Conservation (phyloP, 495 filamentous ascomycete species). For the Hypoxylon lienhwacheense region DNA sequence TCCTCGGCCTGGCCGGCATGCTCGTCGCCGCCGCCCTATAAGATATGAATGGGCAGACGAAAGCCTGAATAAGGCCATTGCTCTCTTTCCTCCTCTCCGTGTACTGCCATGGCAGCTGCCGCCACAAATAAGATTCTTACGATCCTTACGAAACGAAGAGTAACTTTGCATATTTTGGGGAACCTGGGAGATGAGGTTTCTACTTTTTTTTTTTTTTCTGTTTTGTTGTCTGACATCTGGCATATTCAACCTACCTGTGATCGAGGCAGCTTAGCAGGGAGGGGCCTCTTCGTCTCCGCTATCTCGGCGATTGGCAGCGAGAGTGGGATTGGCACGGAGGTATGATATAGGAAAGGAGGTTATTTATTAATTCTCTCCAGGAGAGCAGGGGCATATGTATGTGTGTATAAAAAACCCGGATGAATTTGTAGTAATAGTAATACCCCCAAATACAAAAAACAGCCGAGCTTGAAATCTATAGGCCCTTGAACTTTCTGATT, state of each 20-base stretch:
- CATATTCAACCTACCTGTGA: slow-evolving; percentile 12
- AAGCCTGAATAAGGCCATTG: slow-evolving; percentile 9
- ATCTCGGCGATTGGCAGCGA: background rate
- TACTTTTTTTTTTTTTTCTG: slow-evolving; percentile 19
- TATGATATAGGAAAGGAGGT: background rate
- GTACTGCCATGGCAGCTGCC: slow-evolving; percentile 27
- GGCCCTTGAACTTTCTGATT: background rate
- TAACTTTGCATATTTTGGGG: slow-evolving; percentile 33
- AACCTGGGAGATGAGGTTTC: slow-evolving; percentile 23
- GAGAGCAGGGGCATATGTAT: too few species aligned
- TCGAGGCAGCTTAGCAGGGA: slow-evolving; percentile 14
- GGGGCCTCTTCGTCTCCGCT: background rate
- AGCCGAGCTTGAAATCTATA: slow-evolving; percentile 30
- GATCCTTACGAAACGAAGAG: slow-evolving; percentile 46
- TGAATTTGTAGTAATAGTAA: slow-evolving; percentile 40
- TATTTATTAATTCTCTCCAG: background rate
- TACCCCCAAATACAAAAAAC: slow-evolving; percentile 34
- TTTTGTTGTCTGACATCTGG: background rate
- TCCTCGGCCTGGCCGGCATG: slow-evolving; percentile 32
- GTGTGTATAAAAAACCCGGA: slow-evolving; percentile 29
- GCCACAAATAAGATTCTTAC: slow-evolving; percentile 42
- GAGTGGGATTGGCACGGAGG: background rate
- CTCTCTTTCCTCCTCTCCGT: slow-evolving; percentile 17
- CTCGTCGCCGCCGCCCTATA: slow-evolving; percentile 43
- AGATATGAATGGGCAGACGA: slow-evolving; percentile 7